Percentiles rank a stretch among this genome's conserved stretches.
Conservation (phyloP, 1,284 basidiomycete species). For the Malassezia japonica region DNA sequence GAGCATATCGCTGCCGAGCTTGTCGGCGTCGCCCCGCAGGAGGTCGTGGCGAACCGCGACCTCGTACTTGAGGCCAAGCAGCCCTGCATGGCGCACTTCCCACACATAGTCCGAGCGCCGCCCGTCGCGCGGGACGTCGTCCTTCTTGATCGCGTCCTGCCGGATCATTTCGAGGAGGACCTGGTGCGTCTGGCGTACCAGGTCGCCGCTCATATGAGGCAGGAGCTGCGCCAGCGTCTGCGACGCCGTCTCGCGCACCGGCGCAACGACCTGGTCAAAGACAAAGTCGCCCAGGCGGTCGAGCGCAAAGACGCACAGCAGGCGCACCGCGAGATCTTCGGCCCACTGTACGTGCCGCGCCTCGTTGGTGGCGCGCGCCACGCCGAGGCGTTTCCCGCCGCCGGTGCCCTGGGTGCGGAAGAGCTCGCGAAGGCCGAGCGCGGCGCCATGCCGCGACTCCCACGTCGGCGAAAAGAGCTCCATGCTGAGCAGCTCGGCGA, state of each 20-base stretch:
- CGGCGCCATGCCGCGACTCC: slow-evolving; percentile 90
- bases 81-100: slow-evolving; percentile 93
- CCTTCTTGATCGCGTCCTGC: slow-evolving; percentile 57
- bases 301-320: slow-evolving; percentile 83
- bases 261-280: slow-evolving; percentile 91
- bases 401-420: slow-evolving; percentile 73
- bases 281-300: slow-evolving; percentile 97
- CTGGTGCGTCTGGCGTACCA: slow-evolving; percentile 68
- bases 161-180: slow-evolving; percentile 86
- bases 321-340: slow-evolving; percentile 73
- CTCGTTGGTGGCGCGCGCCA: slow-evolving; percentile 20
- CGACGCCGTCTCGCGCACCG: slow-evolving; percentile 89
- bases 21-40: slow-evolving; percentile 50
- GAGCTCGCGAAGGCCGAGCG: slow-evolving; percentile 79
- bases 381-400: slow-evolving; percentile 58
- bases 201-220: slow-evolving; percentile 67
- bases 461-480: slow-evolving; percentile 75
- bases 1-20: slow-evolving; percentile 20
- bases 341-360: slow-evolving; percentile 68
- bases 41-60: slow-evolving; percentile 82
- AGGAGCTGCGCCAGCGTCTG: slow-evolving; percentile 86
- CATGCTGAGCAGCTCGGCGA: slow-evolving; percentile 70
- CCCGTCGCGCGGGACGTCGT: background rate
- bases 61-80: slow-evolving; percentile 94
- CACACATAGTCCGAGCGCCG: slow-evolving; percentile 62